Conservation (phyloP, 345 rosid genomes). For the Gossypium turneri region DNA sequence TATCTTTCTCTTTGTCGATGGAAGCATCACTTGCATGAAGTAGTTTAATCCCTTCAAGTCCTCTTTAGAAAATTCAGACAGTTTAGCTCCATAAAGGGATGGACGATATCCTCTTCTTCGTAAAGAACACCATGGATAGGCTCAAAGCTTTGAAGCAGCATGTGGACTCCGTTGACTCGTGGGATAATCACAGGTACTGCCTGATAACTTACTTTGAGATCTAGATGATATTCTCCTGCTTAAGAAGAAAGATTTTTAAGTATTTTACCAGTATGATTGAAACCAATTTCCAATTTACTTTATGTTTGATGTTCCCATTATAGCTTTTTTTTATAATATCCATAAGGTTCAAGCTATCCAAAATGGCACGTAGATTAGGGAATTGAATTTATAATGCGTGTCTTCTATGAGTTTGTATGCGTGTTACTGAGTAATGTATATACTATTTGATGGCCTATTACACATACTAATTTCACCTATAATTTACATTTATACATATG, state of each 20-base stretch:
- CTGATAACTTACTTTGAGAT: conserved; percentile 50
- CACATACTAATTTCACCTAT: too few species aligned
- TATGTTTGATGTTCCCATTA: too few species aligned
- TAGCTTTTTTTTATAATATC: too few species aligned
- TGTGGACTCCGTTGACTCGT: conserved; percentile 53
- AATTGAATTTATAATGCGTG: too few species aligned
- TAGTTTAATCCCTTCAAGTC: too few species aligned
- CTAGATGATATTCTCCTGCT: conserved; percentile 70
- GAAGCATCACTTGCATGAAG: conserved; percentile 28
- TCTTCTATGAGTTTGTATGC: too few species aligned
- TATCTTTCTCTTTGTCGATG: conserved; percentile 57
- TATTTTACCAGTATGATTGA: background rate
- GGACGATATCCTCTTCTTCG: background rate
- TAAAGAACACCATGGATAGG: conserved; percentile 27
- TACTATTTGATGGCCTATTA: too few species aligned
- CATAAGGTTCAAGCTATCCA: too few species aligned
- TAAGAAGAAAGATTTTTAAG: background rate
- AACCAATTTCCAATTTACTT: background rate
- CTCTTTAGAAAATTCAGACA: too few species aligned
- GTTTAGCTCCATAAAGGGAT: background rate
- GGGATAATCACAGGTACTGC: conserved; percentile 68
- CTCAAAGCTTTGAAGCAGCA: conserved; percentile 49
- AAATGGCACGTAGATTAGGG: too few species aligned
- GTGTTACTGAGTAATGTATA: too few species aligned
- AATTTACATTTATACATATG: too few species aligned